These are phyloP conservation scores for Daldinia sp. DNA, from an alignment of 2,329 filamentous ascomycete genomes.

Conservation along the genomic window DNA sequence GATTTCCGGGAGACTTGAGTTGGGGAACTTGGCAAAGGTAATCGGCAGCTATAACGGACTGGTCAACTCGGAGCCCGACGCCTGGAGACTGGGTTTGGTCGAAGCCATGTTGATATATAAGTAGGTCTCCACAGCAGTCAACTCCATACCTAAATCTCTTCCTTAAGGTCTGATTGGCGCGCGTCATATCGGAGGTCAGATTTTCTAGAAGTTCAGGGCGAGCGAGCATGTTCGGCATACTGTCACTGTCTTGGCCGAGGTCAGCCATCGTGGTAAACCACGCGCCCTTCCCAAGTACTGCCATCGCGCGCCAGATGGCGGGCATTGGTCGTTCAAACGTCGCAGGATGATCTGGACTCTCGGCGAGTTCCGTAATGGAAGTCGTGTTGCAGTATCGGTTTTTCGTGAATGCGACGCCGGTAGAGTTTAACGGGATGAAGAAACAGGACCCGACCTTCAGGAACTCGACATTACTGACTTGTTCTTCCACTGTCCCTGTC, in stretches of 20 bases:
- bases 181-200: conserved; percentile 37
- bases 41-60: background rate
- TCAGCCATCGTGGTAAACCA: conserved; percentile 29
- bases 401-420: conserved; percentile 17
- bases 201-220: conserved; percentile 34
- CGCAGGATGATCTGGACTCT: background rate
- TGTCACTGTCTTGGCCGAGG: conserved; percentile 21
- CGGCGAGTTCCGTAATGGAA: conserved; percentile 24
- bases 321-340: conserved; percentile 23
- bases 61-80: background rate
- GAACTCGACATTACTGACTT: conserved; percentile 19
- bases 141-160: background rate
- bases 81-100: background rate
- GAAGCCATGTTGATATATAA: background rate
- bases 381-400: conserved; percentile 23
- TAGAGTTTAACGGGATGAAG: conserved; percentile 31
- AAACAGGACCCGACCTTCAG: conserved; percentile 17
- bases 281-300: conserved; percentile 20
- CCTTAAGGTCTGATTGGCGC: conserved; percentile 22
- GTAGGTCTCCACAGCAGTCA: background rate
- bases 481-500: conserved; percentile 19
- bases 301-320: conserved; percentile 23
- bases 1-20: background rate
- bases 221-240: conserved; percentile 31
- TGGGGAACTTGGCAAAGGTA: background rate